Evolutionary conservation across 352 stramenopile species (phyloP), one percentile per base, ranked within the genome.

Genomic region (Globisporangium irregulare): DNA sequence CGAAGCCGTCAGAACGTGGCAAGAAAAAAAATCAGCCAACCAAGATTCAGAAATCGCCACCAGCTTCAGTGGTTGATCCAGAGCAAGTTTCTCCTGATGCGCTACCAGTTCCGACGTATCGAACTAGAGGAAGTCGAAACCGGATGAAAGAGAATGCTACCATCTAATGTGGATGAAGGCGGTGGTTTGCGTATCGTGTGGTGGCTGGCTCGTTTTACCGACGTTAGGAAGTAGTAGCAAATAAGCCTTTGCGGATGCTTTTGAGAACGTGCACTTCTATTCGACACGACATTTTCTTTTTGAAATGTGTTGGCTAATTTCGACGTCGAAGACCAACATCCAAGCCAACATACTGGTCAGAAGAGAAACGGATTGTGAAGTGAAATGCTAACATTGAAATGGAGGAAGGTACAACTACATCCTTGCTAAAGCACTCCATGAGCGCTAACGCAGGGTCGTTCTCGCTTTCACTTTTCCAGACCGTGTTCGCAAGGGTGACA

Each of bases 401-500:
- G 38, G 38, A 46, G 15, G 3, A 46, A 46, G 12, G 12, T 46
- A 18, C 38, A 46, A 32, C 29, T 46, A 18, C 38, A 46, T 46
- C 38, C n/a, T 36, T n/a, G 14, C 27, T 14, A 18, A 5, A 34
- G 51, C n/a, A 25, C 24, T 58, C 2, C 24, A 36, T 58, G 24
- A 9, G 18, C 14, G 12, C 53, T 38, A 12, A 14, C 53, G 53
- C n/a, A 9, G 24, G 25, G 20, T 36, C 3, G 9, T 32, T 38
- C 27, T 59, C 25, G 25, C 25, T 38, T 20, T 18, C 14, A 59
- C 6, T 32, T 59, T 32, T 18, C 55, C 55, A 3, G 55, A 60
- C 27, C 55, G 20, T 3, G 55, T 60, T 60, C 55, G 55, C 12
- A 60, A 36, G 36, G 55, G 27, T 18, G 55, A 43, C 55, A 46